phyloP scores from a whole-genome alignment of 1,139 yeast species.

The Yamadazyma siamensis region DNA sequence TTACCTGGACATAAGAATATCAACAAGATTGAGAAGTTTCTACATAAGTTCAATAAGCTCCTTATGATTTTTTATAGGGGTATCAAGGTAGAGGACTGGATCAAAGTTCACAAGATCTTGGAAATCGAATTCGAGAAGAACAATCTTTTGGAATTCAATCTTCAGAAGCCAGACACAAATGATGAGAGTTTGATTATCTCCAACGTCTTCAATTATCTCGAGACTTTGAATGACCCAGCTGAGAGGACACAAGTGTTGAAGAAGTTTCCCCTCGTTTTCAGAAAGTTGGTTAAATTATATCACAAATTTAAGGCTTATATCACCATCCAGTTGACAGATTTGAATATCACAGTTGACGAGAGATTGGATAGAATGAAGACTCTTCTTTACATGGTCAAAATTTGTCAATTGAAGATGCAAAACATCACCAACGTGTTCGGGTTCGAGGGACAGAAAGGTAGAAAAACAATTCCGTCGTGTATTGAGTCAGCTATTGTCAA shows the following conservation, averaged over 20 bases:
- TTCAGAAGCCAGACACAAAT: conserved; percentile 35
- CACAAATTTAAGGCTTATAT: conserved; percentile 60
- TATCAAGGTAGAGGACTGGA: conserved; percentile 75
- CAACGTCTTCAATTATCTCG: conserved; percentile 70
- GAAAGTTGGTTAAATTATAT: conserved; percentile 66
- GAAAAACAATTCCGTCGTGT: conserved; percentile 64
- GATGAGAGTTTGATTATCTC: conserved; percentile 63
- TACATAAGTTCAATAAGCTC: conserved; percentile 62
- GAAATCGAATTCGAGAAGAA: conserved; percentile 58
- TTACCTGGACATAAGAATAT: conserved; percentile 46
- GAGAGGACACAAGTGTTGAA: conserved; percentile 43
- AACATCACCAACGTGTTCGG: conserved; percentile 55
- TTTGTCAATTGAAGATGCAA: conserved; percentile 68
- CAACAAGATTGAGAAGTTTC: conserved; percentile 50
- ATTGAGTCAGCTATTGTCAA: conserved; percentile 77
- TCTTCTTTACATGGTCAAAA: conserved; percentile 62
- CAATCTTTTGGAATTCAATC: conserved; percentile 58
- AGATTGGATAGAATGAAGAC: conserved; percentile 72
- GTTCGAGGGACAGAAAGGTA: conserved; percentile 13
- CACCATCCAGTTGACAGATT: conserved; percentile 63
- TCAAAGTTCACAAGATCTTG: conserved; percentile 66
- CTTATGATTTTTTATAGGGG: conserved; percentile 58
- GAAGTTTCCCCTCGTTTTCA: conserved; percentile 68
- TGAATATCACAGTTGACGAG: conserved; percentile 49
- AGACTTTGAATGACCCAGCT: conserved; percentile 47